Conservation (phyloP, 2,329 filamentous ascomycete species). For the Trichoderma koningii region DNA sequence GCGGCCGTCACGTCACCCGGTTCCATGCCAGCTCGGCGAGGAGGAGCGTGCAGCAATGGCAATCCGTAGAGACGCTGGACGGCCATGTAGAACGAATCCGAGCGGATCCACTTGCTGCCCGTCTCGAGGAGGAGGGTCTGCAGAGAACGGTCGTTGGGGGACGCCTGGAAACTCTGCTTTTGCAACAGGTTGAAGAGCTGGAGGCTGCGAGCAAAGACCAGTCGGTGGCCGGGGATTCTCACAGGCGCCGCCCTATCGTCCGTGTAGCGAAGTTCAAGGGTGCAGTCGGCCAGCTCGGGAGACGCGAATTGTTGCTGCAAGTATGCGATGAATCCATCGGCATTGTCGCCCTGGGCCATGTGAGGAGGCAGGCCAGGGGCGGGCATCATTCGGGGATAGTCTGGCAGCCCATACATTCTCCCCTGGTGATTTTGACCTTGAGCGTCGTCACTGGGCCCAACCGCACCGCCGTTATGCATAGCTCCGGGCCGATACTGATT, state of each 20-base stretch:
- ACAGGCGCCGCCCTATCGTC: constrained; percentile 44
- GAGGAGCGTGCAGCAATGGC: constrained; percentile 48
- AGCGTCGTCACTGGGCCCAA: constrained; percentile 38
- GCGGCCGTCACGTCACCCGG: constrained; percentile 41
- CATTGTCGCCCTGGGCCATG: constrained; percentile 36
- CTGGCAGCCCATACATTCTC: constrained; percentile 38
- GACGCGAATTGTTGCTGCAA: constrained; percentile 43
- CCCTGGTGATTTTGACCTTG: constrained; percentile 36
- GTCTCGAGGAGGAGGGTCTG: constrained; percentile 48
- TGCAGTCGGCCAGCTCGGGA: constrained; percentile 46
- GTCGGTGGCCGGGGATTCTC: constrained; percentile 55
- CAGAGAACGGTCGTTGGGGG: constrained; percentile 31
- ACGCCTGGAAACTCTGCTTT: constrained; percentile 38
- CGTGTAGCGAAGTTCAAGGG: constrained; percentile 49
- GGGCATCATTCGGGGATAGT: constrained; percentile 41
- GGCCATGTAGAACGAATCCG: constrained; percentile 59
- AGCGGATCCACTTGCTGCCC: constrained; percentile 55
- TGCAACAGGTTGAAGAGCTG: constrained; percentile 36
- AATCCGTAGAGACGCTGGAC: constrained; percentile 61
- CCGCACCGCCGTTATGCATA: constrained; percentile 44
- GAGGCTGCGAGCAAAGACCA: constrained; percentile 57
- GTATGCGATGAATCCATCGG: constrained; percentile 45
- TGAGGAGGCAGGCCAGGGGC: constrained; percentile 36
- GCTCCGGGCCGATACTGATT: constrained; percentile 45
- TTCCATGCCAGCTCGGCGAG: constrained; percentile 35